Base-by-base conservation (phyloP, 495 filamentous ascomycete species). In the Polyplosphaeria fusca region DNA sequence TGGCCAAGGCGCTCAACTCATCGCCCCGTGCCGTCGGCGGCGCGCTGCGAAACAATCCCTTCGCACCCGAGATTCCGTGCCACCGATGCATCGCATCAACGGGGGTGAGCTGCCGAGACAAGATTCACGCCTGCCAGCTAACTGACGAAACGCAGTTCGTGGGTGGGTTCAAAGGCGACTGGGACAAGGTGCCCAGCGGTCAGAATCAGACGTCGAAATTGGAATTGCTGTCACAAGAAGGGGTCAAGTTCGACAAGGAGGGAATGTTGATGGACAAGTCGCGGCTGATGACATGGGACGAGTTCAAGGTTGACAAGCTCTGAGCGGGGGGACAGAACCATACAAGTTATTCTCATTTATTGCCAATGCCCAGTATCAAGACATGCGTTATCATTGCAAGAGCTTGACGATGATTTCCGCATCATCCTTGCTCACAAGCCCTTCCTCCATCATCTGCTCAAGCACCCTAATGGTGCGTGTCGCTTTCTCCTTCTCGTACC, bases 21-120 rank as follows among this genome's bases (percentile, higher is more conserved):
- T 89, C 86, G 9, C 85, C 89, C 23, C 77, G 89, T 1, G 89
- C 89, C 1, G 84, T 95, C 2, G 89, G 89, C 11, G 87, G 85
- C 54, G 89, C 88, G 0, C 79, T 88, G 66, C 78, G 87, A n/a
- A 69, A 64, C 32, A 75, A 75, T 52, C 71, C 72, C 4, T 75
- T 75, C 47, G 70, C 71, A 28, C 72, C 72, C 0, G 70, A 73
- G 42, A 66, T 75, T 30, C 72, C 72, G 12, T 75, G 72, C 52
- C 72, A 75, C 60, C 65, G 72, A 5, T 65, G 68, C 44, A 64
- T 75, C 41, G 68, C 72, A 7, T 61, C 61, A 43, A 70, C 65
- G 19, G 72, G 72, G 14, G 69, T 70, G 53, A 61, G 69, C 60
- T 1, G 11, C 18, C 1, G 7, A n/a, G n/a, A 26, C 46, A n/a